Base-by-base conservation (phyloP, 2,329 filamentous ascomycete species). In the Elsinoe australis region DNA sequence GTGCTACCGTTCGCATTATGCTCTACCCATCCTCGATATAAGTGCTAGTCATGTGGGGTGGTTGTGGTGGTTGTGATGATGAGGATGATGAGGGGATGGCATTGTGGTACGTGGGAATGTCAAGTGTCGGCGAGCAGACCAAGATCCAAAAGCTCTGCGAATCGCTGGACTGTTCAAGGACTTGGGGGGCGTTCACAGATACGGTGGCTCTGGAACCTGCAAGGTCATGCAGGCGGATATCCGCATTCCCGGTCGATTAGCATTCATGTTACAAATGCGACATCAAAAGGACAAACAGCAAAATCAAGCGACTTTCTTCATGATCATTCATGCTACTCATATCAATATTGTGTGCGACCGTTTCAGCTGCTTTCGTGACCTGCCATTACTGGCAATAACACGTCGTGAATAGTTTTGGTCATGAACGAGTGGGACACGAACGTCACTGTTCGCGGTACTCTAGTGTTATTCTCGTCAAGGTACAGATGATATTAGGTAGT, bases 1-100 rank as follows among this genome's bases (percentile, higher is more conserved):
- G 89, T 75, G 87, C 59, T 46, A 60, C 61, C 58, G 59, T 65
- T 51, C 59, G 64, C 54, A 59, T 66, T 53, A 66, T 66, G 63
- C 61, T 66, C 44, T 66, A 66, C 61, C 64, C 64, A 46, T 63
- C 60, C 54, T 59, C 64, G 61, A 65, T 66, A 65, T 66, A 59
- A 56, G 42, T 53, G 39, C 49, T 14, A 5, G 6, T 8, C 29
- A 32, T 24, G 7, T 22, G 14, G 2, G 33, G 19, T 15, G 15
- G 19, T 14, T 35, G 15, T 10, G 17, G 5, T 29, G 33, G 15
- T 6, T 6, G 12, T 17, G 34, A 36, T n/a, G n/a, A n/a, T n/a
- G 33, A 24, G 18, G 33, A 17, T 5, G 15, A 21, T 10, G 29
- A 19, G 29, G 17, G 7, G 44, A 24, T n/a, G 29, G 22, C 10